Evolutionary conservation across 306 rosid genomes (phyloP), one percentile per base, ranked within the genome.

Genomic region (Boehmeria nivea): DNA sequence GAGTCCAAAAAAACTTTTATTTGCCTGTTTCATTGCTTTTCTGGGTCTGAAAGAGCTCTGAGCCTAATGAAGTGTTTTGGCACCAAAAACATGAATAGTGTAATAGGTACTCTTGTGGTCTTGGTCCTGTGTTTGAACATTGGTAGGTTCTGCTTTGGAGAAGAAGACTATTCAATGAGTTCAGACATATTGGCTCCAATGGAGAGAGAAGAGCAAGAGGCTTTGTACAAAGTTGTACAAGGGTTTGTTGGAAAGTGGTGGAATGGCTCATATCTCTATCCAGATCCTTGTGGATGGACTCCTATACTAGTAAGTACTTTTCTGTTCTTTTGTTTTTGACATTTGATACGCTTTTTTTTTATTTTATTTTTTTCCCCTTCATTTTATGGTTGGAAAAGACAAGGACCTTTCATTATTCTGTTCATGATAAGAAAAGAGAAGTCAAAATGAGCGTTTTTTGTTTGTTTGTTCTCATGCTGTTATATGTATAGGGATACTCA

Each of bases 221-320:
- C 95, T 63, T 74, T 93, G 13, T 87, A 66, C 80, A 78, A 82
- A 13, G 68, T 89, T 9, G 75, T 93, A 17, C 99, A 93, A 65
- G 99, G 99, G 52, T 93, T 93, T 83, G 89, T 87, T 62, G 99
- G 99, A 15, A 60, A 76, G 65, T 77, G 80, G 61, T 93, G 96
- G 99, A 87, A 93, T 79, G 99, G 99, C 69, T 83, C 99, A 25
- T 81, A 80, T 80, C 94, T 93, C 70, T 93, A 78, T 80, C 96
- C 99, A 39, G 99, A 93, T 74, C 99, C 99, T 59, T 93, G 96
- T 77, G 99, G 99, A 1, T 87, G 94, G 95, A 81, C 94, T 73
- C 95, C 99, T 26, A 87, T 93, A 62, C 96, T 85, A 96, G 99
- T 87, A 73, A 94, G 99, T 87, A 73, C 50, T 60, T 0, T 21